These are phyloP conservation scores for Escovopsis weberi DNA, from an alignment of 2,329 filamentous ascomycete species.

Conservation along the genomic window DNA sequence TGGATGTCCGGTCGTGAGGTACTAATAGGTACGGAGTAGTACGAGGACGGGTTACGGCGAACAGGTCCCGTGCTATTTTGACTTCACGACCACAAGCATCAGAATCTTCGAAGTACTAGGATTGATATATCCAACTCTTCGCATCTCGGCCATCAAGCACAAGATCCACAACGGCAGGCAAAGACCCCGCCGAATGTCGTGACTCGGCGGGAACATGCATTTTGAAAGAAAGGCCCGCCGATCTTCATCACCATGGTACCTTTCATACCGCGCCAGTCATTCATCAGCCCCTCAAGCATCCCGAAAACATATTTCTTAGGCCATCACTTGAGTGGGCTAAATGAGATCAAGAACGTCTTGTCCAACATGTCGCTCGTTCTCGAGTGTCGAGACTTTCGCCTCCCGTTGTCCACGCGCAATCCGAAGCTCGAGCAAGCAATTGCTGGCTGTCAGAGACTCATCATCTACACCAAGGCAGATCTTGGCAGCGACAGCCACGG, in stretches of 20 bases:
- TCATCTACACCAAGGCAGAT: constrained; percentile 88
- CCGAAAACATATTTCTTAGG: constrained; percentile 88
- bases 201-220: background rate
- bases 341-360: constrained; percentile 69
- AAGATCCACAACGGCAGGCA: too few relatives aligned
- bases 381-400: constrained; percentile 87
- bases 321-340: constrained; percentile 71
- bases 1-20: too few relatives aligned
- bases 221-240: background rate
- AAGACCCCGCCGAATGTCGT: too few relatives aligned
- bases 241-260: constrained; percentile 8
- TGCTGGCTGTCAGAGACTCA: constrained; percentile 55
- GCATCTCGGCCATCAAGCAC: background rate
- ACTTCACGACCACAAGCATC: too few relatives aligned
- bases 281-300: constrained; percentile 58
- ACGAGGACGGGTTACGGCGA: too few relatives aligned
- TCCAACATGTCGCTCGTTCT: constrained; percentile 74
- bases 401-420: constrained; percentile 81
- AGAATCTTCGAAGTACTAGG: background rate
- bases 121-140: background rate
- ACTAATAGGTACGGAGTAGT: too few relatives aligned
- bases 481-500: constrained; percentile 34
- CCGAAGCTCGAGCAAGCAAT: constrained; percentile 73
- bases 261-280: constrained; percentile 62
- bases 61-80: too few relatives aligned